Evolutionary conservation across 257 asterid genomes (phyloP), one percentile per base, ranked within the genome.

Genomic region (Phtheirospermum japonicum): DNA sequence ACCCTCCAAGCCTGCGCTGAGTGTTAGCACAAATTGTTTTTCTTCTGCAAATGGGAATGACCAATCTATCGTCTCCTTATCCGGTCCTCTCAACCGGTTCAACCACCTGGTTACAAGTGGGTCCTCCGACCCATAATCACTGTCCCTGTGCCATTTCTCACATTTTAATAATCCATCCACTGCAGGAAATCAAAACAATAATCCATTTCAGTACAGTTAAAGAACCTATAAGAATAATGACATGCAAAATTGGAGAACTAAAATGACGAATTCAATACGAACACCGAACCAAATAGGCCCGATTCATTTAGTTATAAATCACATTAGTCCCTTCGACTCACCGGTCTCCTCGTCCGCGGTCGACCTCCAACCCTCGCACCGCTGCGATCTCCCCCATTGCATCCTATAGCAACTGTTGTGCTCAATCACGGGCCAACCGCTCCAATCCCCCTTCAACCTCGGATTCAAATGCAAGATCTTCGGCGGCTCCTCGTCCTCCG

Each of bases 401-500:
- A 83, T 85, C 71, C 97, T 77, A 26, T 87, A 90, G 73, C 97
- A 87, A 37, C 89, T 87, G 64, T 90, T 90, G 50, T 67, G 86
- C 82, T 87, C 96, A 63, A 85, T 90, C 23, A 80, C 93, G 12
- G 95, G 95, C 71, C 58, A 79, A 49, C 84, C 88, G 74, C 93
- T 87, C 95, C 95, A 90, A 77, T 90, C 97, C 51, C 97, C 96
- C 57, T 80, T 85, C 82, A 89, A 65, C 57, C 95, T 56, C 0
- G 97, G 97, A 69, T 89, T 89, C n/a, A 87, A 68, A 73, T 89
- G 94, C 79, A 89, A 43, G 52, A 87, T 83, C 80, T 85, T 83
- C 0, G 97, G 97, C 0, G 97, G 97, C 18, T 80, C 88, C 79
- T 87, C 97, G 63, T 92, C 94, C 14, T 90, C 98, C 64, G 84